Conservation (phyloP, 164 flowering plant species). For the Magnolia changhungtana region DNA sequence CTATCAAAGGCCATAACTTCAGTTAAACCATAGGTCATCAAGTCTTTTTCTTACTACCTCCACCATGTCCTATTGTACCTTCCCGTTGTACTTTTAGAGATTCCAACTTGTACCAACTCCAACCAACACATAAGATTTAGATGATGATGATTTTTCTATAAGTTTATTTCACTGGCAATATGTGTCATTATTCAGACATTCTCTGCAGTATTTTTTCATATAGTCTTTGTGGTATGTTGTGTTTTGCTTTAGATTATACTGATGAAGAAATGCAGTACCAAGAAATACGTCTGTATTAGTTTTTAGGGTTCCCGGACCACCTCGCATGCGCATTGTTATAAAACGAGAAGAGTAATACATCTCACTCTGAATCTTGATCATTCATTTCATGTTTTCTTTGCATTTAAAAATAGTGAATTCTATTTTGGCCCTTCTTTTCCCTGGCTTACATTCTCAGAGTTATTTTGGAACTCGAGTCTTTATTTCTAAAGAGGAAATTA, state of each 20-base stretch:
- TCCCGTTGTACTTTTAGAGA: no score
- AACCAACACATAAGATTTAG: no score
- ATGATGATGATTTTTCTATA: no score
- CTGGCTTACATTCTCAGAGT: neutral
- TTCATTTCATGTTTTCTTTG: neutral
- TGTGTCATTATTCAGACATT: no score
- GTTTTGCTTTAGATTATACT: slow-evolving; percentile 82
- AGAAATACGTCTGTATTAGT: slow-evolving; percentile 90
- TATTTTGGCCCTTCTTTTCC: neutral
- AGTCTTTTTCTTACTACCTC: no score
- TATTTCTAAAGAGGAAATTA: neutral
- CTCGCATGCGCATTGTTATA: slow-evolving; percentile 81
- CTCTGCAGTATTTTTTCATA: no score
- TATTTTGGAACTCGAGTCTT: neutral
- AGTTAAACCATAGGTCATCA: no score
- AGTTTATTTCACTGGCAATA: no score
- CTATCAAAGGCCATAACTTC: no score
- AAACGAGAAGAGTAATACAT: slow-evolving; percentile 66
- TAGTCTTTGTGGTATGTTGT: neutral
- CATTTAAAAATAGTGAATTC: neutral
- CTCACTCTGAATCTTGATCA: slow-evolving; percentile 16
- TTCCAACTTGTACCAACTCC: no score
- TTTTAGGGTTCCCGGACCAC: slow-evolving; percentile 87
- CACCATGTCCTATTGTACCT: no score
- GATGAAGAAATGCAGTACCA: slow-evolving; percentile 86